These are phyloP conservation scores for Capronia americana DNA, from an alignment of 2,329 filamentous ascomycete species.

Conservation along the genomic window DNA sequence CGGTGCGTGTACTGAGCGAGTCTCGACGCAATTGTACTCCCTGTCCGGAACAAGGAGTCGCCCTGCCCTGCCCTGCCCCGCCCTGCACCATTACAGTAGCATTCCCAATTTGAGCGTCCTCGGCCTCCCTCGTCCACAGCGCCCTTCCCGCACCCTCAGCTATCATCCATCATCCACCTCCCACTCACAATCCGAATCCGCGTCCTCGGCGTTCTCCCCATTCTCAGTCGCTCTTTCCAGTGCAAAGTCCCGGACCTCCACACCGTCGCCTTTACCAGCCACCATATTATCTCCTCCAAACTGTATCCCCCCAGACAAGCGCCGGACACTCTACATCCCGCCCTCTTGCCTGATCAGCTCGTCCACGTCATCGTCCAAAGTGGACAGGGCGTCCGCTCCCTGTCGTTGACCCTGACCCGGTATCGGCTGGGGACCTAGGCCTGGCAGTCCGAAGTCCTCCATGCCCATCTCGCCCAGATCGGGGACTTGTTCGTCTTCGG, in stretches of 20 bases:
- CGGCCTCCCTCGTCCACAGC: background rate
- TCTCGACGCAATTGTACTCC: background rate
- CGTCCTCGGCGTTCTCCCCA: background rate
- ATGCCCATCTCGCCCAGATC: constrained; percentile 40
- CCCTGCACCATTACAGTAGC: background rate
- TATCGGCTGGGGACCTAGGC: constrained; percentile 20
- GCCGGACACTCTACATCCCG: constrained; percentile 1
- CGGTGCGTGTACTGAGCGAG: no score
- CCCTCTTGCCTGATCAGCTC: constrained; percentile 61
- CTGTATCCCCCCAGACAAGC: background rate
- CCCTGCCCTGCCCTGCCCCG: background rate
- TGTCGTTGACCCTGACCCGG: background rate
- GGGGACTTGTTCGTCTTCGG: constrained; percentile 52
- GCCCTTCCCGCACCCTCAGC: background rate
- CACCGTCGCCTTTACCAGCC: background rate
- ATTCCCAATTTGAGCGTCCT: background rate
- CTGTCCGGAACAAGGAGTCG: background rate
- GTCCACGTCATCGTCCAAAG: constrained; percentile 67
- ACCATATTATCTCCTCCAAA: background rate
- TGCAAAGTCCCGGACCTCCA: background rate
- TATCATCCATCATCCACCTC: background rate
- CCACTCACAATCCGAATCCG: background rate
- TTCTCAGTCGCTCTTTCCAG: background rate
- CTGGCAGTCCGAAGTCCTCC: constrained; percentile 13
- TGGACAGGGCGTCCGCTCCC: constrained; percentile 51